These are phyloP conservation scores for Mycena rebaudengoi DNA, from an alignment of 768 basidiomycete species.

Conservation along the genomic window DNA sequence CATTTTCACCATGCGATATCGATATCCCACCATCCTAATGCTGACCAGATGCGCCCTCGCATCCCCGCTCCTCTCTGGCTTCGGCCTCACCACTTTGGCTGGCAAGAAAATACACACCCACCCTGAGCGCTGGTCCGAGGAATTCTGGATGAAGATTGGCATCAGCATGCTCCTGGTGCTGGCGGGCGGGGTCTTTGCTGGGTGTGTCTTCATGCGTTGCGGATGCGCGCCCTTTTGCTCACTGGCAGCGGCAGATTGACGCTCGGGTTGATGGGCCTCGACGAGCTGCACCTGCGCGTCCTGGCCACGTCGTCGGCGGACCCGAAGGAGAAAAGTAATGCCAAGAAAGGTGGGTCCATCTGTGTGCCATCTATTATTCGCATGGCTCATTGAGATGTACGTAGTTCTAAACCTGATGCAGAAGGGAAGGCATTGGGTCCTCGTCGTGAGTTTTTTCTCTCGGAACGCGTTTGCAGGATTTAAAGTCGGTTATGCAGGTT, in stretches of 20 bases:
- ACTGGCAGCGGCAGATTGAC: constrained; percentile 88
- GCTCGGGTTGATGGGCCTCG: constrained; percentile 92
- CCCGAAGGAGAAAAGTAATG: constrained; percentile 69
- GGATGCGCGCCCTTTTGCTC: too few relatives aligned
- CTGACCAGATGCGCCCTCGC: neutral
- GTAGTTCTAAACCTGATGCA: constrained; percentile 64
- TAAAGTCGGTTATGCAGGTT: constrained; percentile 54
- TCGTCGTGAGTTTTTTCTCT: constrained; percentile 67
- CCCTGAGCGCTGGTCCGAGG: neutral
- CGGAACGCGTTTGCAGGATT: neutral
- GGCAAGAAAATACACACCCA: neutral
- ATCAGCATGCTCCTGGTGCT: constrained; percentile 78
- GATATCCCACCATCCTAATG: neutral
- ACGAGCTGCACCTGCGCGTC: constrained; percentile 90
- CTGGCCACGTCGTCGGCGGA: constrained; percentile 86
- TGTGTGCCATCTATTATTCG: too few relatives aligned
- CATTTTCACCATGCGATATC: too few relatives aligned
- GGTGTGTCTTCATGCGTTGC: too few relatives aligned
- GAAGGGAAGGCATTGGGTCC: constrained; percentile 89
- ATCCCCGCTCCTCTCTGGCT: neutral
- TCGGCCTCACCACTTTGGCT: too few relatives aligned
- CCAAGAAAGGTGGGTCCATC: constrained; percentile 63
- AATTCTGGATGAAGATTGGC: constrained; percentile 76
- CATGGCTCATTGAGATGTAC: too few relatives aligned
- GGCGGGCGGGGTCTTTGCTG: constrained; percentile 90